Conservation (phyloP, 2,329 filamentous ascomycete species). For the Neofusicoccum sp. region DNA sequence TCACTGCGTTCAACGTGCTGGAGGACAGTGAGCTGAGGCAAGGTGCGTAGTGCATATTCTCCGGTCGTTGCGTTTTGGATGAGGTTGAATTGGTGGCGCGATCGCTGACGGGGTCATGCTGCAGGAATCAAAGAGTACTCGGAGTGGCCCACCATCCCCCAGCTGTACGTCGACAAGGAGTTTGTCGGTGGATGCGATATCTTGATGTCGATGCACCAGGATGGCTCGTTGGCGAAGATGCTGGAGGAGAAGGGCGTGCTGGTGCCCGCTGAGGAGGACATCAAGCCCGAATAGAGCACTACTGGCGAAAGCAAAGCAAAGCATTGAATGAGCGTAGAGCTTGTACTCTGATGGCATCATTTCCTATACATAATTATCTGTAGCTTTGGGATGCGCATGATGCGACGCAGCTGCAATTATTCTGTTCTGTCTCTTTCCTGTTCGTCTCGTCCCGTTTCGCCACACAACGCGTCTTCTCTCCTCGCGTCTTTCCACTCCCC, state of each 20-base stretch:
- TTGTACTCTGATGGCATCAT: background rate
- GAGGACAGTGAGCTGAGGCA: conserved; percentile 84
- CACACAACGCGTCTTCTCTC: background rate
- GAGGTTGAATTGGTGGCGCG: too few relatives aligned
- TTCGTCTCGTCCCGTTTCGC: background rate
- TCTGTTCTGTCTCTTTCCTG: background rate
- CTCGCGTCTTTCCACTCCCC: background rate
- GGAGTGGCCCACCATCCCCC: conserved; percentile 98
- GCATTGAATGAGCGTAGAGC: background rate
- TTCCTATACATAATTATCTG: conserved; percentile 12
- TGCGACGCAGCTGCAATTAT: background rate
- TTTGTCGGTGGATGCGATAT: conserved; percentile 99
- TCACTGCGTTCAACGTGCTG: conserved; percentile 96
- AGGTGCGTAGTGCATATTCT: conserved; percentile 49
- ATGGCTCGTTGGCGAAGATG: conserved; percentile 86
- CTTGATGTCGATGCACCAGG: conserved; percentile 94
- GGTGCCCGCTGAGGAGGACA: conserved; percentile 54
- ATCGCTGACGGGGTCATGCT: conserved; percentile 19
- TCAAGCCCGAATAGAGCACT: conserved; percentile 16
- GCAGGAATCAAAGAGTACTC: conserved; percentile 98
- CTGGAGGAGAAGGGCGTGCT: conserved; percentile 91
- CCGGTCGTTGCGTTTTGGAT: background rate
- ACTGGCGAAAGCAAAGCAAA: conserved; percentile 21
- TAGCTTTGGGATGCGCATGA: background rate
- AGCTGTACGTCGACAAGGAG: conserved; percentile 92